Evolutionary conservation across 257 asterid species (phyloP).

Genomic region (Jaltomata sinuosa): DNA sequence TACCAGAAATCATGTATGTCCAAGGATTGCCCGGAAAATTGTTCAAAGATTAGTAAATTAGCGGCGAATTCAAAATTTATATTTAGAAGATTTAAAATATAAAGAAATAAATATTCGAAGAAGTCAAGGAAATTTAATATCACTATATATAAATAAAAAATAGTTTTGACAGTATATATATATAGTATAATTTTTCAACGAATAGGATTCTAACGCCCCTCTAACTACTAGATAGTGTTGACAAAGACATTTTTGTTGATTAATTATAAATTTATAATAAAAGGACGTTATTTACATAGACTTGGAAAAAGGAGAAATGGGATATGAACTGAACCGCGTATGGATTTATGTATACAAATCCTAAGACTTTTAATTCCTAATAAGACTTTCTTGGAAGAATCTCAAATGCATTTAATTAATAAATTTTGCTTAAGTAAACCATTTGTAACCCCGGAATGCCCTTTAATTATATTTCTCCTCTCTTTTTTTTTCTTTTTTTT

Average conservation of each 20-base stretch:
- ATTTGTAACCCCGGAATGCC: neutral
- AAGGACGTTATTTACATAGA: neutral
- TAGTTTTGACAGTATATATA: neutral
- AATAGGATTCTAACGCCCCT: too few species aligned
- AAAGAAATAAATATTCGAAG: too few species aligned
- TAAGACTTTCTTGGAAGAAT: too few species aligned
- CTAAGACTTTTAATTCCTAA: too few species aligned
- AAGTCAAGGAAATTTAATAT: too few species aligned
- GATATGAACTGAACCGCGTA: neutral
- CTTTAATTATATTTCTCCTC: too few species aligned
- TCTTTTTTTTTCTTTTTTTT: too few species aligned
- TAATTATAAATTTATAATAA: neutral
- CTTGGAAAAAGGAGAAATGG: neutral
- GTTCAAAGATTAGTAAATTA: neutral
- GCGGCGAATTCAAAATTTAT: neutral
- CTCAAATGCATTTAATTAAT: too few species aligned
- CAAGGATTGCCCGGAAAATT: neutral
- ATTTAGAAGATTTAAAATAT: neutral
- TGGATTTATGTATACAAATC: too few species aligned
- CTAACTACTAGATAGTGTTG: neutral
- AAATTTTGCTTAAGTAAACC: neutral
- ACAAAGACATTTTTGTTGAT: neutral
- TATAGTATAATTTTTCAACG: neutral
- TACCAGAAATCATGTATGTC: neutral
- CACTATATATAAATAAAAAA: too few species aligned